Percentiles rank a stretch among this genome's conserved stretches.
Conservation (phyloP, 2,329 filamentous ascomycete species). For the Trichophyton mentagrophytes region DNA sequence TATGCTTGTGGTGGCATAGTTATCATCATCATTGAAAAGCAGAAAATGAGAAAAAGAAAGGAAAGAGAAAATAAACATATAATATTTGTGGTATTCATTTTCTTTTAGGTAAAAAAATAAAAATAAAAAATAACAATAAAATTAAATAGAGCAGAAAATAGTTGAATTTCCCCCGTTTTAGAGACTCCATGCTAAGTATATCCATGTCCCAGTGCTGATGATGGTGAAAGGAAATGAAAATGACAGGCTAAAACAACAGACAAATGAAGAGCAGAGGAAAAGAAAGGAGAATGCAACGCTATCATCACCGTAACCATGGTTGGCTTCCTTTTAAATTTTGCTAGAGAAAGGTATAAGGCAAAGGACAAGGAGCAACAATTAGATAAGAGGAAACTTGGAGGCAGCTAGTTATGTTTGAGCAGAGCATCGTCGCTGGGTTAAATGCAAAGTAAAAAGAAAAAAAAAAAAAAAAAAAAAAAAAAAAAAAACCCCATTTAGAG, state of each 20-base stretch:
- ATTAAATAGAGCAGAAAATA: not conserved
- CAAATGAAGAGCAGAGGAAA: not conserved
- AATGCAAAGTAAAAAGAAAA: no score
- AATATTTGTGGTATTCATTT: not conserved
- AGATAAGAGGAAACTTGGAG: no score
- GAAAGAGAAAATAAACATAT: not conserved
- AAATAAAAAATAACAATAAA: not conserved
- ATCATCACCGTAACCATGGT: not conserved
- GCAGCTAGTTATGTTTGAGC: no score
- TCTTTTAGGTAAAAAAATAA: no score
- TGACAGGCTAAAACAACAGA: not conserved
- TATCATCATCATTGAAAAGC: not conserved
- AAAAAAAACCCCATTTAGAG: no score
- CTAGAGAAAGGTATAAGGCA: not conserved
- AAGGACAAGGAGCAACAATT: not conserved
- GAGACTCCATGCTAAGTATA: not conserved
- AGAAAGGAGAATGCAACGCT: not conserved
- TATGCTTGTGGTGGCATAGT: not conserved
- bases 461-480: no score
- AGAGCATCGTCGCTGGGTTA: no score
- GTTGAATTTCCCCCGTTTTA: not conserved
- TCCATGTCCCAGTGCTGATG: not conserved
- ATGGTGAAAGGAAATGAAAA: not conserved
- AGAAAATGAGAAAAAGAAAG: not conserved
- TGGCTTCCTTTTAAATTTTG: conserved; percentile 2